Conservation (phyloP, 345 rosid genomes). For the Moricandia moricandioides region DNA sequence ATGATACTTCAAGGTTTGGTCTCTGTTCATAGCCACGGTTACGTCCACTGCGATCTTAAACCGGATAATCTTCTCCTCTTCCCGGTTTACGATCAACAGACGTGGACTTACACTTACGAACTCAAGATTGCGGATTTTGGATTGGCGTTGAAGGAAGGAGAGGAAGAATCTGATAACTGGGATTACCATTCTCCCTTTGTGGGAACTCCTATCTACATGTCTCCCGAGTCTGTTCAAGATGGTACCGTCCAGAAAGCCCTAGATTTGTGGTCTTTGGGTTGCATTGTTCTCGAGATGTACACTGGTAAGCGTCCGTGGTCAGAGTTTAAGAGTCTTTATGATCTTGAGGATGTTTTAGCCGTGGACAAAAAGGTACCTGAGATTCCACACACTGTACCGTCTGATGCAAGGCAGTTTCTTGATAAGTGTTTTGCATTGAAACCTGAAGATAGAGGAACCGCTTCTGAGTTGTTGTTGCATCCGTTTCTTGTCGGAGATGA, state of each 20-base stretch:
- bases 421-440: slow-evolving; percentile 28
- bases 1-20: neutral
- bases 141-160: neutral
- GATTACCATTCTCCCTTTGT: neutral
- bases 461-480: slow-evolving; percentile 28
- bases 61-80: neutral
- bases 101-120: neutral
- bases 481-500: slow-evolving; percentile 19
- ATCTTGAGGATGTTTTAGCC: neutral
- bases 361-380: neutral
- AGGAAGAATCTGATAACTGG: neutral
- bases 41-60: neutral
- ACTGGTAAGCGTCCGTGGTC: slow-evolving; percentile 10
- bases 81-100: neutral
- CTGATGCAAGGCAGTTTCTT: slow-evolving; percentile 23
- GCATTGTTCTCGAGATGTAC: too few species aligned
- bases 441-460: slow-evolving; percentile 19
- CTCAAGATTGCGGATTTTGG: neutral
- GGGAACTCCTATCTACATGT: slow-evolving; percentile 15
- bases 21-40: neutral
- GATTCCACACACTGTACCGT: slow-evolving; percentile 20
- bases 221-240: slow-evolving; percentile 18
- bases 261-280: too few species aligned
- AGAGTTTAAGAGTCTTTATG: neutral
- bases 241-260: too few species aligned